A percentile compares a stretch with the other conserved stretches of the same genome.
Evolutionary conservation across 2,329 filamentous ascomycete species (phyloP).

Genomic region (Trichoderma sp.): DNA sequence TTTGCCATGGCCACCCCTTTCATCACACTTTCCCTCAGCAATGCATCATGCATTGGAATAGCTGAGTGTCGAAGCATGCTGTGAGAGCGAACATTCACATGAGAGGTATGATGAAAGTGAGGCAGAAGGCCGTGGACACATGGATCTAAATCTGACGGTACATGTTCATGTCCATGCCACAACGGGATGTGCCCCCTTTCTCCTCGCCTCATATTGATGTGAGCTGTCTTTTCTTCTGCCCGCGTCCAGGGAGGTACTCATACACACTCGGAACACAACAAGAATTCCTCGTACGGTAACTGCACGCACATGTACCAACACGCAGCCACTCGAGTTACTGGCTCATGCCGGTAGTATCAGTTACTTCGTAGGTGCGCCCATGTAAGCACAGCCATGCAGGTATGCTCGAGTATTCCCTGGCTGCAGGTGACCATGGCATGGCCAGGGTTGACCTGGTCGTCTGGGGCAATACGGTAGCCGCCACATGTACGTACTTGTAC

Average conservation of each 20-base stretch:
- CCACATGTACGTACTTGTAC: background rate
- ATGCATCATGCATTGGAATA: background rate
- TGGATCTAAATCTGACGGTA: background rate
- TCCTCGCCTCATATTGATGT: background rate
- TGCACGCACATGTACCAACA: background rate
- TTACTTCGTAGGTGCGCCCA: background rate
- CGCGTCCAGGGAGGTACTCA: background rate
- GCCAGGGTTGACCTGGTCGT: background rate
- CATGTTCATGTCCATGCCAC: background rate
- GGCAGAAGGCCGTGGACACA: background rate
- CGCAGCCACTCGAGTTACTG: background rate
- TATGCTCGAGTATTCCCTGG: background rate
- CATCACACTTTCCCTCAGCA: background rate
- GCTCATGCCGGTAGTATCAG: background rate
- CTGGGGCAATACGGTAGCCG: constrained; percentile 12
- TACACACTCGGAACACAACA: background rate
- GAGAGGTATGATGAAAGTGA: background rate
- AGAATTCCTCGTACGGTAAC: background rate
- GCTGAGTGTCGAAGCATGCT: background rate
- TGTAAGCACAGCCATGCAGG: background rate
- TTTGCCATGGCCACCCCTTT: background rate
- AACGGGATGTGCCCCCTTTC: background rate
- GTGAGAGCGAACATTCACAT: background rate
- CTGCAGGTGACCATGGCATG: background rate
- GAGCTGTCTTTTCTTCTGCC: background rate